A percentile compares a stretch with the other conserved stretches of the same genome.
These are phyloP conservation scores for Cyclanthera cordifolia DNA, from an alignment of 306 rosid genomes.

Conservation along the genomic window DNA sequence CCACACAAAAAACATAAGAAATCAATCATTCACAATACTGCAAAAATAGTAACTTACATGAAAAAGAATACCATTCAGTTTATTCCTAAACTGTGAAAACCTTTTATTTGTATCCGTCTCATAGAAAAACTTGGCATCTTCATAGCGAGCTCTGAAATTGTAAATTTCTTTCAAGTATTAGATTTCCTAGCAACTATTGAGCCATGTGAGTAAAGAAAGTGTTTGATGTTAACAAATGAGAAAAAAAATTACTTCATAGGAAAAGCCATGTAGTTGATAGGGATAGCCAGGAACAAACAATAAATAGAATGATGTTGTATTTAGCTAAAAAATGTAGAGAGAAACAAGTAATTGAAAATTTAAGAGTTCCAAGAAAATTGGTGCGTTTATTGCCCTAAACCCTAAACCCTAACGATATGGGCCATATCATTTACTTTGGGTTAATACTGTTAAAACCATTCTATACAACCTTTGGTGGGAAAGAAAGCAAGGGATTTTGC, in stretches of 20 bases:
- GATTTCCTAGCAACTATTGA: background rate
- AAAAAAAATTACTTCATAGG: background rate
- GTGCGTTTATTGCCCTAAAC: too few relatives aligned
- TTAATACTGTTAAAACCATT: too few relatives aligned
- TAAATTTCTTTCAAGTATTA: constrained; percentile 4
- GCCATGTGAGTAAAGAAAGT: background rate
- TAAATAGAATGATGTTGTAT: background rate
- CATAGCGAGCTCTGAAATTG: constrained; percentile 80
- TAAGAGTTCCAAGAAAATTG: too few relatives aligned
- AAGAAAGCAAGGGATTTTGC: too few relatives aligned
- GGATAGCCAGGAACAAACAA: background rate
- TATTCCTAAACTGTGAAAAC: constrained; percentile 59
- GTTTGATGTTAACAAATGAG: background rate
- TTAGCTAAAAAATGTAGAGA: background rate
- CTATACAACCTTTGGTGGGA: too few relatives aligned
- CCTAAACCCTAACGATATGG: too few relatives aligned
- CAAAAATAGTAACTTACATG: constrained; percentile 46
- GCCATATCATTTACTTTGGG: too few relatives aligned
- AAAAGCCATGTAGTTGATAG: background rate
- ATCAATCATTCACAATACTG: background rate
- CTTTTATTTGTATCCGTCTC: constrained; percentile 60
- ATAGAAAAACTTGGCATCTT: constrained; percentile 95
- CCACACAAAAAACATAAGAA: background rate
- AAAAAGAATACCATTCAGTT: constrained; percentile 70
- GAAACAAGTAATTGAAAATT: too few relatives aligned